Conservation (phyloP, 108 stramenopile genomes). For the Asterionellopsis glacialis region DNA sequence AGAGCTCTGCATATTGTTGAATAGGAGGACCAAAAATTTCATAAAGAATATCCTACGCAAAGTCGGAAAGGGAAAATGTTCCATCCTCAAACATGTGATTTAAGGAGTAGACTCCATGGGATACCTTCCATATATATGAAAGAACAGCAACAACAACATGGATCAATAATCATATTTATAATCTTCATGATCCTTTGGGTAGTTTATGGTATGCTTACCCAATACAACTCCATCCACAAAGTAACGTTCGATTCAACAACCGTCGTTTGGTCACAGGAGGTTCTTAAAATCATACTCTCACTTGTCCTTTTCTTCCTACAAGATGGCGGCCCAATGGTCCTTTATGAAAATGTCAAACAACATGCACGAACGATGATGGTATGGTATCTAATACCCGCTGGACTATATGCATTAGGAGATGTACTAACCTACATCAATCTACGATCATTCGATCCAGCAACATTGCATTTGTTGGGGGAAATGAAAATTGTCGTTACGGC, state of each 20-base stretch:
- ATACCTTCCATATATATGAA: too few relatives aligned
- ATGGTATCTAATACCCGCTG: constrained; percentile 14
- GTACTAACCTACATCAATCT: constrained; percentile 10
- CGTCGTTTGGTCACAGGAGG: neutral
- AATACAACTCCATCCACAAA: neutral
- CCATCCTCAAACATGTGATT: too few relatives aligned
- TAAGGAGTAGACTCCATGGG: too few relatives aligned
- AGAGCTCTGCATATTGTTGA: too few relatives aligned
- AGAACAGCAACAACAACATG: too few relatives aligned
- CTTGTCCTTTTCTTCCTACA: neutral
- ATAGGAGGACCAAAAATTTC: too few relatives aligned
- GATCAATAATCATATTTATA: constrained; percentile 3
- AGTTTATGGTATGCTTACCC: constrained; percentile 12
- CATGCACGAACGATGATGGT: constrained; percentile 7
- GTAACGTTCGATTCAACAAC: neutral
- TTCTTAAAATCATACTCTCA: neutral
- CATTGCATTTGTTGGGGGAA: constrained; percentile 7
- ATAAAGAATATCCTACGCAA: too few relatives aligned
- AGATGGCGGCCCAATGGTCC: neutral
- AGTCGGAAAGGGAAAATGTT: too few relatives aligned
- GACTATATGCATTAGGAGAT: constrained; percentile 10
- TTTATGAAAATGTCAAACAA: neutral
- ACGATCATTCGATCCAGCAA: constrained; percentile 15
- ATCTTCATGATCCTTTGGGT: constrained; percentile 10
- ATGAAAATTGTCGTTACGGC: constrained; percentile 9